Percentiles rank a stretch among this genome's conserved stretches.
Conservation (phyloP, 257 asterid species). For the Penstemon eatonii region DNA sequence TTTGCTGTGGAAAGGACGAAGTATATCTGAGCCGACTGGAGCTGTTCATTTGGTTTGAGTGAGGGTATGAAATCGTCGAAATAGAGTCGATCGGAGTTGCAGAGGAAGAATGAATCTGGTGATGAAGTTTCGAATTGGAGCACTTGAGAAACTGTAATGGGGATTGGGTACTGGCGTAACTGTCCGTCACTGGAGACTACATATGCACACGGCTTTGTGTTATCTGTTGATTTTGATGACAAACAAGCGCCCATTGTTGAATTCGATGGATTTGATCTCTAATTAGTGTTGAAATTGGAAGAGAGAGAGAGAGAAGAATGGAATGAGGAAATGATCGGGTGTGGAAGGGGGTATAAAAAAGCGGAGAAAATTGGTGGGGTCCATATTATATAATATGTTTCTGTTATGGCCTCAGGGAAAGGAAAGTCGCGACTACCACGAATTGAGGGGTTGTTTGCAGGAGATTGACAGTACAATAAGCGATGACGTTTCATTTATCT, state of each 20-base stretch:
- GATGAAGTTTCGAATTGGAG: slow-evolving; percentile 34
- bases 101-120: slow-evolving; percentile 38
- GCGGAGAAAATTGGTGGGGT: neutral
- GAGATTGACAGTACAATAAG: neutral
- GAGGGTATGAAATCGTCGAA: slow-evolving; percentile 59
- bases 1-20: slow-evolving; percentile 54
- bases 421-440: neutral
- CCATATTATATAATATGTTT: neutral
- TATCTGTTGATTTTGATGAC: slow-evolving; percentile 15
- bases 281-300: neutral
- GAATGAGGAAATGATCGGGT: neutral
- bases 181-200: slow-evolving; percentile 56
- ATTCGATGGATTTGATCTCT: too few species aligned
- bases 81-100: slow-evolving; percentile 61
- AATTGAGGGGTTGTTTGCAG: neutral
- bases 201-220: slow-evolving; percentile 36
- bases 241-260: slow-evolving; percentile 38
- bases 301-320: neutral
- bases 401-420: neutral
- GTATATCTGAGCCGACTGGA: slow-evolving; percentile 61
- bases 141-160: slow-evolving; percentile 49
- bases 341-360: neutral
- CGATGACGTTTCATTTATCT: slow-evolving; percentile 2
- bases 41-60: slow-evolving; percentile 34
- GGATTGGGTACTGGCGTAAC: slow-evolving; percentile 50